These are phyloP conservation scores for Pseudozyma tsukubaensis DNA, from an alignment of 1,284 basidiomycete species.

Conservation along the genomic window DNA sequence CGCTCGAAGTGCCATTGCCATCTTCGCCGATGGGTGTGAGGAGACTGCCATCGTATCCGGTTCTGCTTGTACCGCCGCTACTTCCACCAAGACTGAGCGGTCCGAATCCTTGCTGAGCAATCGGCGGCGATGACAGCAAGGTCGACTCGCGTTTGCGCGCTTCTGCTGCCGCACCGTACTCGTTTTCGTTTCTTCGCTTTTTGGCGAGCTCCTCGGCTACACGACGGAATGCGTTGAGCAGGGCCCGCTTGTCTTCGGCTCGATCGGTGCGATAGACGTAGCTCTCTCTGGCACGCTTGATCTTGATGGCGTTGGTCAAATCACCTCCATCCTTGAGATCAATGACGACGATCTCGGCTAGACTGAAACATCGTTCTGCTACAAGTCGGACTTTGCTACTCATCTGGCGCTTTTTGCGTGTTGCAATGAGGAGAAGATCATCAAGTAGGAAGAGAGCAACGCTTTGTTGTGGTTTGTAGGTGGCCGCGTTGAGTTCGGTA, in stretches of 20 bases:
- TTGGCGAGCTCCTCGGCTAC: conserved; percentile 90
- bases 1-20: neutral
- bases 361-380: conserved; percentile 89
- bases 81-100: neutral
- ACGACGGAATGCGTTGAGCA: conserved; percentile 86
- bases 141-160: conserved; percentile 47
- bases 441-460: conserved; percentile 91
- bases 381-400: conserved; percentile 76
- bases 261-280: conserved; percentile 90
- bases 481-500: conserved; percentile 88
- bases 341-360: conserved; percentile 90
- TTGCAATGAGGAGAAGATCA: conserved; percentile 88
- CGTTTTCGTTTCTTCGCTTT: conserved; percentile 92
- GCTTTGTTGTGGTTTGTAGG: conserved; percentile 88
- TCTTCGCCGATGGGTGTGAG: conserved; percentile 32
- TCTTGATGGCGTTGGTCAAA: conserved; percentile 95
- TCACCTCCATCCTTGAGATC: conserved; percentile 94
- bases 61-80: neutral
- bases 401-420: conserved; percentile 70
- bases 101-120: conserved; percentile 15
- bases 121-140: conserved; percentile 27
- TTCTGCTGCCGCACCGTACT: conserved; percentile 39
- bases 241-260: conserved; percentile 83
- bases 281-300: conserved; percentile 90
- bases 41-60: conserved; percentile 10